phyloP scores from a whole-genome alignment of 2,329 filamentous ascomycete species.

The Aspergillus versicolor region DNA sequence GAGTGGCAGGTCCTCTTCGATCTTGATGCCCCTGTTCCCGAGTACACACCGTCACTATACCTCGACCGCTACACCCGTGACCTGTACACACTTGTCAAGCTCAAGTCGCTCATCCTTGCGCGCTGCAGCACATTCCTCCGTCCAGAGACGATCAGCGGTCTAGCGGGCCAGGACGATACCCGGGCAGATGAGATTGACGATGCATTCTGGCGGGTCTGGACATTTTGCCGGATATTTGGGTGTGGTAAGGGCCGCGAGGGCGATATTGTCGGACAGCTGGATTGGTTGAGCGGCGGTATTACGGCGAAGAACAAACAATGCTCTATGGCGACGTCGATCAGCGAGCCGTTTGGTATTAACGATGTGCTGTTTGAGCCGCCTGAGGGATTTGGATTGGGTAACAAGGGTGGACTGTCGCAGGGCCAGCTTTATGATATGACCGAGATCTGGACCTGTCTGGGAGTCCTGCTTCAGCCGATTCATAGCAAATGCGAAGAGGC shows the following conservation, averaged over 20 bases:
- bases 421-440: conserved; percentile 63
- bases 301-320: conserved; percentile 49
- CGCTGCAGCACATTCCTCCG: conserved; percentile 58
- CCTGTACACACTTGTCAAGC: conserved; percentile 51
- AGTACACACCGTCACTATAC: conserved; percentile 56
- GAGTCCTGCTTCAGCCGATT: conserved; percentile 56
- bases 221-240: conserved; percentile 64
- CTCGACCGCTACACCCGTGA: conserved; percentile 53
- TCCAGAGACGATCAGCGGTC: conserved; percentile 54
- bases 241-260: conserved; percentile 58
- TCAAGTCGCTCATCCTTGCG: conserved; percentile 58
- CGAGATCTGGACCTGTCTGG: conserved; percentile 63
- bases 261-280: conserved; percentile 59
- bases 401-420: conserved; percentile 53
- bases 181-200: conserved; percentile 57
- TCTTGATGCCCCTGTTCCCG: conserved; percentile 48
- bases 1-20: conserved; percentile 42
- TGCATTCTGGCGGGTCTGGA: conserved; percentile 66
- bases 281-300: conserved; percentile 61
- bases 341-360: conserved; percentile 51
- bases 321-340: conserved; percentile 43
- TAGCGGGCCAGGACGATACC: conserved; percentile 48
- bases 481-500: conserved; percentile 56
- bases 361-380: conserved; percentile 57
- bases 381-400: conserved; percentile 59